Evolutionary conservation across 2,329 filamentous ascomycete species (phyloP).

Genomic region (Rhynchosporium agropyri): DNA sequence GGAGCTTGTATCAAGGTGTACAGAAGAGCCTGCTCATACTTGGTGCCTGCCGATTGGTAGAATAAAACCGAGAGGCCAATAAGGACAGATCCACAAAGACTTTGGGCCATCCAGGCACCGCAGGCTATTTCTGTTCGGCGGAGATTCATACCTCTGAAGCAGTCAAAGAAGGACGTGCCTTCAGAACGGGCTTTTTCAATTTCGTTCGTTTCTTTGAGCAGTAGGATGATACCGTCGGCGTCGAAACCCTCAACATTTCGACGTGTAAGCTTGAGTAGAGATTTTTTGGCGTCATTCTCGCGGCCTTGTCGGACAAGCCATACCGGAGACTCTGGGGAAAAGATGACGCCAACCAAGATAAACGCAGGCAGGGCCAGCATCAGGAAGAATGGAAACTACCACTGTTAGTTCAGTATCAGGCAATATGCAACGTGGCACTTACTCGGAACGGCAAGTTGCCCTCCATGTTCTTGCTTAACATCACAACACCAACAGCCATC

Average conservation of each 20-base stretch:
- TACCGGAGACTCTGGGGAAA: slow-evolving; percentile 47
- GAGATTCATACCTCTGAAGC: slow-evolving; percentile 51
- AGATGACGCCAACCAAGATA: slow-evolving; percentile 47
- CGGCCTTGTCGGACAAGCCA: slow-evolving; percentile 14
- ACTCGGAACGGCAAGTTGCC: slow-evolving; percentile 50
- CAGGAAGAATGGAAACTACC: slow-evolving; percentile 36
- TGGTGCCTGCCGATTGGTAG: slow-evolving; percentile 58
- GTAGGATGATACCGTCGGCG: slow-evolving; percentile 44
- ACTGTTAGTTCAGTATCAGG: not conserved
- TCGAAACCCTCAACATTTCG: not conserved
- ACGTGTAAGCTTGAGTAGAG: slow-evolving; percentile 13
- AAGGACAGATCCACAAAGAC: slow-evolving; percentile 63
- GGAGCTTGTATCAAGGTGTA: slow-evolving; percentile 53
- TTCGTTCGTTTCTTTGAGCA: slow-evolving; percentile 59
- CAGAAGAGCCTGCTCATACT: slow-evolving; percentile 52
- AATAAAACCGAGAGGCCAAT: slow-evolving; percentile 65
- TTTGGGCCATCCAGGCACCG: slow-evolving; percentile 64
- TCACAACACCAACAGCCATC: slow-evolving; percentile 51
- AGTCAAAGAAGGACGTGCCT: slow-evolving; percentile 53
- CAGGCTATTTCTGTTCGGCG: slow-evolving; percentile 56
- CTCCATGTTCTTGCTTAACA: slow-evolving; percentile 45
- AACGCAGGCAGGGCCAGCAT: slow-evolving; percentile 55
- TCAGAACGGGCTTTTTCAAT: slow-evolving; percentile 50
- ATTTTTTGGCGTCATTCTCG: not conserved
- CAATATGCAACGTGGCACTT: not conserved